Base-by-base conservation (phyloP, 1,284 basidiomycete species). In the Mycena citricolor region DNA sequence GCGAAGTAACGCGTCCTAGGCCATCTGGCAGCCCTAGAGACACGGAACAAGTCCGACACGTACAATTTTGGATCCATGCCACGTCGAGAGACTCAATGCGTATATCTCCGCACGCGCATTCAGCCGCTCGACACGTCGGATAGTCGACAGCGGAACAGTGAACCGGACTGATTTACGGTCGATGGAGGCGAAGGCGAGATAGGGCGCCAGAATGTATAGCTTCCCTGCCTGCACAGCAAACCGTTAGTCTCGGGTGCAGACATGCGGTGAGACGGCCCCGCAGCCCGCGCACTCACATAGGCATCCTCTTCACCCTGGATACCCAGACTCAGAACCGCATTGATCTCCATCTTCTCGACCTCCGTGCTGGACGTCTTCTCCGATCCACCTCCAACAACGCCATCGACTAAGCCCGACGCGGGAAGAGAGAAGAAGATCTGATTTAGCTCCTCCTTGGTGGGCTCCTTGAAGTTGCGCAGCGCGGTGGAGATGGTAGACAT, bases 1-100 rank as follows among this genome's bases (percentile, higher is more conserved):
- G n/a, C n/a, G n/a, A n/a, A n/a, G n/a, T n/a, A n/a, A n/a, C n/a
- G n/a, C n/a, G n/a, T n/a, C n/a, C n/a, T n/a, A 12, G 12, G 5
- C 8, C 7, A 21, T 14, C 14, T 16, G 20, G 25, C 29, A 26
- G 24, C 8, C 5, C 29, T 25, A 32, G 31, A 12, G 23, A 22
- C n/a, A 8, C 33, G 10, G 12, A 29, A 12, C 16, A 22, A 17
- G 23, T 39, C 5, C 19, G 4, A n/a, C 8, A 78, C 89, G 55
- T 52, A 94, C 92, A 58, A 97, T 89, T 72, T 97, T 90, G 77
- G 91, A 84, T 33, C 90, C 88, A 63, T 98, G 93, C 93, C 94
- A 99, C 43, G 93, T 83, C n/a, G 86, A 81, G 21, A 99, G 71
- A 57, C 91, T 93, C 30, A 99, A 77, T 5, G 95, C 95, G 62